phyloP scores from a whole-genome alignment of 108 stramenopile species.

The Nannochloropsis oceanica region DNA sequence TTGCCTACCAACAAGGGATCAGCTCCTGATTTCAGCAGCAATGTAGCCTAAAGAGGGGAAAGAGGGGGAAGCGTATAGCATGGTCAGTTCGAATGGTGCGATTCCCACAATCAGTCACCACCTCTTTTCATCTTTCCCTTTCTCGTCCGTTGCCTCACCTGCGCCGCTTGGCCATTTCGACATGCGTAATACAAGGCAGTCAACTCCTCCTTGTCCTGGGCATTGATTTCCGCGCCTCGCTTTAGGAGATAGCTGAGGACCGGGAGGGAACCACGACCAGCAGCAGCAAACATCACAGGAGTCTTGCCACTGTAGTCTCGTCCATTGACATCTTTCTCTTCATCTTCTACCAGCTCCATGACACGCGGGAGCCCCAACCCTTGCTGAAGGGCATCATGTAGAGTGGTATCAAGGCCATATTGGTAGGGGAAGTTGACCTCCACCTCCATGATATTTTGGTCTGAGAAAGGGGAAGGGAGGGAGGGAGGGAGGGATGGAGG shows the following conservation, averaged over 20 bases:
- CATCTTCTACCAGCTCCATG: background rate
- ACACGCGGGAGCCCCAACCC: background rate
- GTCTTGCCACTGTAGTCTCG: background rate
- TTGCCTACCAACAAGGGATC: background rate
- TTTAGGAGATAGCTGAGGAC: background rate
- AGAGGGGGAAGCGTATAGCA: background rate
- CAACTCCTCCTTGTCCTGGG: background rate
- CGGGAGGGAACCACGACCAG: background rate
- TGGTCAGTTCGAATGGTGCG: too few species aligned
- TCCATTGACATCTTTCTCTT: background rate
- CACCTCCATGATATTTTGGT: background rate
- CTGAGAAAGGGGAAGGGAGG: background rate
- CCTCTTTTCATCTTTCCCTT: too few species aligned
- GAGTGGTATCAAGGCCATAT: background rate
- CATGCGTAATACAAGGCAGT: background rate
- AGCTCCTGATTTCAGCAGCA: background rate
- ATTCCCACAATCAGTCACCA: too few species aligned
- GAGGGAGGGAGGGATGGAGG: too few species aligned
- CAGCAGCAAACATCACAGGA: background rate
- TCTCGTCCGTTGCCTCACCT: background rate
- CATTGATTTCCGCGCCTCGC: background rate
- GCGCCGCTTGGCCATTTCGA: background rate
- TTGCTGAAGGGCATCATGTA: background rate
- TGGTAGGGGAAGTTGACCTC: background rate
- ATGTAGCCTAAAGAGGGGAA: background rate